Conservation (phyloP, 2,329 filamentous ascomycete species). For the Claviceps citrina region DNA sequence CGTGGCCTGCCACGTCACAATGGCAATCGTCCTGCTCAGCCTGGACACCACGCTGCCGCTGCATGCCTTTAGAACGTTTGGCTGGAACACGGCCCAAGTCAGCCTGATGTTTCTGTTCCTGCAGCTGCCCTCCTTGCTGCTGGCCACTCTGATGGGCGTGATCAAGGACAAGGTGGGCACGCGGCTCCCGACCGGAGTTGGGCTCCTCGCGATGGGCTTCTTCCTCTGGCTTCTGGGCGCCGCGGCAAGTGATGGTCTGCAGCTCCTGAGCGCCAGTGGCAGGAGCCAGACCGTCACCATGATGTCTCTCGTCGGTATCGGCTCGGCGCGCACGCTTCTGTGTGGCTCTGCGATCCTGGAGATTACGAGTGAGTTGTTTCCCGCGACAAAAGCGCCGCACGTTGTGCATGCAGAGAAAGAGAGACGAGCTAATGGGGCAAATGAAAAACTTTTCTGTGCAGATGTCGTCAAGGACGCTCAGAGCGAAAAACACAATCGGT, state of each 20-base stretch:
- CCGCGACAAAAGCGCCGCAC: no score
- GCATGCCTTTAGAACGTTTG: not conserved
- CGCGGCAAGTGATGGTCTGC: not conserved
- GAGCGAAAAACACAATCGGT: not conserved
- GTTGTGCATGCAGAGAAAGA: no score
- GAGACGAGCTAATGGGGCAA: not conserved
- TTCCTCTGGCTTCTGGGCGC: not conserved
- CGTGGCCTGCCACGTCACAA: not conserved
- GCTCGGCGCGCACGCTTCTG: not conserved
- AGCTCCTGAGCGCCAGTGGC: not conserved
- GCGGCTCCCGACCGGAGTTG: not conserved
- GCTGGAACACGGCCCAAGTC: constrained; percentile 1
- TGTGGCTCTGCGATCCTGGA: not conserved
- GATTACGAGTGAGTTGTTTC: not conserved
- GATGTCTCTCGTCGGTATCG: not conserved
- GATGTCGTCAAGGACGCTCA: not conserved
- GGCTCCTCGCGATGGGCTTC: not conserved
- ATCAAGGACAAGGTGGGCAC: not conserved
- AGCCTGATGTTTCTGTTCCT: not conserved
- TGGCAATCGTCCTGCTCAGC: constrained; percentile 1
- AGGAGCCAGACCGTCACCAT: not conserved
- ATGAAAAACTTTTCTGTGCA: not conserved
- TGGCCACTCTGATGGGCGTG: not conserved
- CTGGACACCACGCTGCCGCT: constrained; percentile 1
- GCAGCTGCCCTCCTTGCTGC: not conserved